Percentiles rank a stretch among this genome's conserved stretches.
Conservation (phyloP, 1,284 basidiomycete genomes). For the Trametes versicolor region DNA sequence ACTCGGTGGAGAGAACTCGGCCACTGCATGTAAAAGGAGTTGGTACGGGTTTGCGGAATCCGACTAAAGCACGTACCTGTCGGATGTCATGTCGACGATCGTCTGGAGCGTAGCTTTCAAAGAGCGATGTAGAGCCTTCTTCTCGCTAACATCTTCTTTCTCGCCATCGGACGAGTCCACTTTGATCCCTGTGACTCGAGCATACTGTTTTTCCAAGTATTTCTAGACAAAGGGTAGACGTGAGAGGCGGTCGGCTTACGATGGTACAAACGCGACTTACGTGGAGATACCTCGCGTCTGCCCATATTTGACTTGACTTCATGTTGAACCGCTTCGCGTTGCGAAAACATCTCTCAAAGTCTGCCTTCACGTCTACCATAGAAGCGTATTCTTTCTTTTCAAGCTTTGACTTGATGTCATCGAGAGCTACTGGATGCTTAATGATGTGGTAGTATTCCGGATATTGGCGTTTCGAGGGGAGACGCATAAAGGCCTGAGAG, state of each 20-base stretch:
- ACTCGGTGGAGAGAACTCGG: constrained; percentile 76
- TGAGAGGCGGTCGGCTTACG: not conserved
- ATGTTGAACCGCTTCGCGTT: constrained; percentile 94
- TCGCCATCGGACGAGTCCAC: constrained; percentile 49
- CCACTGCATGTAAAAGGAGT: constrained; percentile 54
- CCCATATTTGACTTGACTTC: constrained; percentile 86
- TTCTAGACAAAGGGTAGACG: constrained; percentile 56
- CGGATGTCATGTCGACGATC: constrained; percentile 73
- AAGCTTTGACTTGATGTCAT: constrained; percentile 87
- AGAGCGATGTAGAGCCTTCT: constrained; percentile 65
- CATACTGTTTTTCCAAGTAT: constrained; percentile 71
- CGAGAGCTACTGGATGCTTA: constrained; percentile 82
- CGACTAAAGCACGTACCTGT: constrained; percentile 54
- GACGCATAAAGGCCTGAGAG: constrained; percentile 77
- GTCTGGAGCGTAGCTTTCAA: constrained; percentile 76
- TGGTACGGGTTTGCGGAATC: constrained; percentile 5
- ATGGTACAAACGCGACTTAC: constrained; percentile 45
- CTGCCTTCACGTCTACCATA: constrained; percentile 78
- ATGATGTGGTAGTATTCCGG: constrained; percentile 93
- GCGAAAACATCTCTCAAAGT: constrained; percentile 88
- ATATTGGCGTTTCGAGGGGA: constrained; percentile 82
- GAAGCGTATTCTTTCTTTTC: constrained; percentile 71
- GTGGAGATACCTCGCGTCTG: constrained; percentile 79
- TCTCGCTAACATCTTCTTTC: constrained; percentile 63
- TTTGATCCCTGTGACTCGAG: constrained; percentile 58